phyloP scores from a whole-genome alignment of 148 eudicot genomes.

The Tetragonia tetragonoides region DNA sequence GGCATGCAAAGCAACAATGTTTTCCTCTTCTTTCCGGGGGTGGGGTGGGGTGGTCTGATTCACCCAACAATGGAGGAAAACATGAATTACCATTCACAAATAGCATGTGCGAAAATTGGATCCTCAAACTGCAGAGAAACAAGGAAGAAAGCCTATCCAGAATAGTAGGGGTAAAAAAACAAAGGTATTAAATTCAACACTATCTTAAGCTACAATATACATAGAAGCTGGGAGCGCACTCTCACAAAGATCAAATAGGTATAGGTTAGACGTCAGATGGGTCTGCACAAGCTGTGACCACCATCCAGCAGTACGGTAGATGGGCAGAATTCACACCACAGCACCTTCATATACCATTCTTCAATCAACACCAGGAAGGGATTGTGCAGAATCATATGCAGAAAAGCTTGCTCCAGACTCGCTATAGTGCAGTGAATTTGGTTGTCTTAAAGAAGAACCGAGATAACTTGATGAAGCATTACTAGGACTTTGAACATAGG shows the following conservation, averaged over 20 bases:
- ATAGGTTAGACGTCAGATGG: conserved; percentile 32
- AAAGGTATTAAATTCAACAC: background rate
- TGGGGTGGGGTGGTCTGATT: background rate
- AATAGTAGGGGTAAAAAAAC: background rate
- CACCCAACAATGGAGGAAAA: background rate
- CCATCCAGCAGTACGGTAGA: background rate
- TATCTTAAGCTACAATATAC: conserved; percentile 30
- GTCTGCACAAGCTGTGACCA: conserved; percentile 14
- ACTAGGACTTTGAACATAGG: conserved; percentile 54
- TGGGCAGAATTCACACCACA: background rate
- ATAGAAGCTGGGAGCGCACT: background rate
- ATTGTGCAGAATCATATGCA: conserved; percentile 65
- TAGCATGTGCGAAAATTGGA: background rate
- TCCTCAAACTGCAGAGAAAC: conserved; percentile 10
- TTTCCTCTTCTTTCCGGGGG: background rate
- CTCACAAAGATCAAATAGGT: conserved; percentile 3
- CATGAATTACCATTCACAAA: background rate
- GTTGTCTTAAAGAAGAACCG: conserved; percentile 56
- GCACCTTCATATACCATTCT: background rate
- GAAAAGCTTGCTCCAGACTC: conserved; percentile 77
- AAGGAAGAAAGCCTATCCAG: background rate
- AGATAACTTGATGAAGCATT: conserved; percentile 55
- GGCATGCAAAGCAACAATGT: background rate
- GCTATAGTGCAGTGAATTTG: conserved; percentile 54
- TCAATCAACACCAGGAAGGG: conserved; percentile 57